Percentiles rank a stretch among this genome's conserved stretches.
These are phyloP conservation scores for Trichothecium sympodiale DNA, from an alignment of 2,329 filamentous ascomycete genomes.

Conservation along the genomic window DNA sequence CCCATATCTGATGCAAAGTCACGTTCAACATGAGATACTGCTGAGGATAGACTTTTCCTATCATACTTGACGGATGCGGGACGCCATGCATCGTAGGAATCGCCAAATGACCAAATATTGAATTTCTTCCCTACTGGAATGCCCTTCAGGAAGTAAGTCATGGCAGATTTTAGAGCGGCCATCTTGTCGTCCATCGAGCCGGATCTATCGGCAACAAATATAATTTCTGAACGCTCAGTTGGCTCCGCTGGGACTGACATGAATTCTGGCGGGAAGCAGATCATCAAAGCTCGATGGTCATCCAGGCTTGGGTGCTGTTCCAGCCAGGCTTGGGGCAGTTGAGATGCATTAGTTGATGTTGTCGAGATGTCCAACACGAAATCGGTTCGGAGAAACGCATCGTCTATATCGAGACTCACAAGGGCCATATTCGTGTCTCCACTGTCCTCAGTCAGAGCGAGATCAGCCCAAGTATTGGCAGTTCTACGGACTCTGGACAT, in stretches of 20 bases:
- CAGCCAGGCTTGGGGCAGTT: constrained; percentile 2
- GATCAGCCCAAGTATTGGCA: constrained; percentile 5
- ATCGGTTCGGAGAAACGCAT: constrained; percentile 4
- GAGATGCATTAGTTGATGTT: too few species aligned
- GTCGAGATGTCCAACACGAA: constrained; percentile 3
- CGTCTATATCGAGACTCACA: constrained; percentile 3
- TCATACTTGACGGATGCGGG: constrained; percentile 1
- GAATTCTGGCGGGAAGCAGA: not conserved
- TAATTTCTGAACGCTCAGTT: constrained; percentile 1
- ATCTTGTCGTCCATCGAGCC: constrained; percentile 35
- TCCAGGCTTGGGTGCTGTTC: constrained; percentile 1
- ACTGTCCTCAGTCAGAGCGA: too few species aligned
- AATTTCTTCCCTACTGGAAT: constrained; percentile 20
- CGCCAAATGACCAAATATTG: constrained; percentile 34
- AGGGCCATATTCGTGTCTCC: not conserved
- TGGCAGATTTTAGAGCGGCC: constrained; percentile 31
- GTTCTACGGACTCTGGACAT: not conserved
- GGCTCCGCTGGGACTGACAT: not conserved
- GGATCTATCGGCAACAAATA: constrained; percentile 17
- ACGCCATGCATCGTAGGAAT: not conserved
- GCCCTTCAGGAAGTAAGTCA: constrained; percentile 47
- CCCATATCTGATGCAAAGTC: constrained; percentile 4
- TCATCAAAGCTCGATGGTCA: constrained; percentile 4
- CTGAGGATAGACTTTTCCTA: not conserved
- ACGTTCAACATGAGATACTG: constrained; percentile 2